Base-by-base conservation (phyloP, 352 stramenopile species). In the Aphanomyces stellatus region DNA sequence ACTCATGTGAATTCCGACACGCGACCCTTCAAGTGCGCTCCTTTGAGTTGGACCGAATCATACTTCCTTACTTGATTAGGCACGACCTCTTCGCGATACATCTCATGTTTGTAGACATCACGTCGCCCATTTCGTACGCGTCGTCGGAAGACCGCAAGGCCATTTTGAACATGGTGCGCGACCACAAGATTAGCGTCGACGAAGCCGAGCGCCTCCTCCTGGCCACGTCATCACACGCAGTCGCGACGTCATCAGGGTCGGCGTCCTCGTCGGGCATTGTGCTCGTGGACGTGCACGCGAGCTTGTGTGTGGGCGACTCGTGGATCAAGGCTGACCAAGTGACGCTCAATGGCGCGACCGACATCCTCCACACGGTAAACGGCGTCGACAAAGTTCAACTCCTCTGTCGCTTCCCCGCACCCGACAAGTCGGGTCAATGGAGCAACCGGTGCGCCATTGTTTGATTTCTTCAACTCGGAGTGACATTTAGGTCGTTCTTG, bases 401-500 rank as follows among this genome's bases (percentile, higher is more conserved):
- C 17, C 8, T 15, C 13, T 28, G 24, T 17, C 59, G 28, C 17
- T 65, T 65, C 37, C 34, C 59, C 15, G 59, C 59, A 0, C 59
- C 59, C 4, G 43, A 19, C 41, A 65, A 65, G 27, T 17, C 19
- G 13, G 59, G 59, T 10, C 59, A 65, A 31, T 65, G 59, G 59
- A 25, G 59, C 13, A 22, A 34, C 22, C 41, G 41, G 59, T 65
- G 42, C 13, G 13, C 34, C 15, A 7, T 28, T 65, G 19, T 57
- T 19, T 57, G 49, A 33, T 40, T n/a, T 34, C 30, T 11, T 10
- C 19, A 28, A 24, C 15, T 34, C n/a, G n/a, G n/a, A n/a, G n/a
- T n/a, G n/a, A n/a, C n/a, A n/a, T n/a, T 31, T 57, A 65, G 59
- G 17, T 59, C 59, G 15, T 65, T 35, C 30, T 22, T 65, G 41